Evolutionary conservation across 1,139 yeast species (phyloP).

Genomic region (Yamadazyma spencermartinsiae): DNA sequence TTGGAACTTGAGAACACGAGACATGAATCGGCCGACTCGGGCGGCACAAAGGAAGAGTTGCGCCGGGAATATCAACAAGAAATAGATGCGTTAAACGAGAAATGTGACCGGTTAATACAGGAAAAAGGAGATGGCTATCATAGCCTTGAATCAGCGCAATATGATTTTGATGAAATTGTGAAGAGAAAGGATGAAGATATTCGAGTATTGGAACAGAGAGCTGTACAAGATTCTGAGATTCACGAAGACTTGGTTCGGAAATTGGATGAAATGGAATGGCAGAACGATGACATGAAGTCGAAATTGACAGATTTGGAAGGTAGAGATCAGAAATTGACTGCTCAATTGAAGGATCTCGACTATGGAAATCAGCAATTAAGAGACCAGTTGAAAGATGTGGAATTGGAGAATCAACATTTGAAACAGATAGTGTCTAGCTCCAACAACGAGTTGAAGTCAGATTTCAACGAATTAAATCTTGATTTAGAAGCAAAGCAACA

Average conservation of each 20-base stretch:
- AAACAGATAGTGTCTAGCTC: constrained; percentile 1
- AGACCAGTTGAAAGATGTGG: constrained; percentile 10
- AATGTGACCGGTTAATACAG: constrained; percentile 2
- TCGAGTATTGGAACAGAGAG: no score
- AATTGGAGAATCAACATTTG: constrained; percentile 12
- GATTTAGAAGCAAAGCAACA: constrained; percentile 10
- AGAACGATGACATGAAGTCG: not conserved
- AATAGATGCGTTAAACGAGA: constrained; percentile 1
- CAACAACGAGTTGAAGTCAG: not conserved
- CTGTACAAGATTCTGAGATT: no score
- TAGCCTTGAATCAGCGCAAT: no score
- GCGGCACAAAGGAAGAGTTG: not conserved
- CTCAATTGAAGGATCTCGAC: not conserved
- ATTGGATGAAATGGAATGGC: not conserved
- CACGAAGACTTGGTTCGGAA: constrained; percentile 1
- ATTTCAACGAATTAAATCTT: constrained; percentile 6
- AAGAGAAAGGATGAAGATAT: no score
- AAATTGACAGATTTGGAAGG: no score
- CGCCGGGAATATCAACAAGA: not conserved
- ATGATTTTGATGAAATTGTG: no score
- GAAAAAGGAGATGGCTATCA: constrained; percentile 6
- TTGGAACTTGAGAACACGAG: not conserved
- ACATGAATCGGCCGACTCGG: not conserved
- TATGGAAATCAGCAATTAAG: no score
- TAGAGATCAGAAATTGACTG: constrained; percentile 1